A percentile compares a stretch with the other conserved stretches of the same genome.
phyloP scores from a whole-genome alignment of 495 filamentous ascomycete genomes.

The Aspergillus hancockii region DNA sequence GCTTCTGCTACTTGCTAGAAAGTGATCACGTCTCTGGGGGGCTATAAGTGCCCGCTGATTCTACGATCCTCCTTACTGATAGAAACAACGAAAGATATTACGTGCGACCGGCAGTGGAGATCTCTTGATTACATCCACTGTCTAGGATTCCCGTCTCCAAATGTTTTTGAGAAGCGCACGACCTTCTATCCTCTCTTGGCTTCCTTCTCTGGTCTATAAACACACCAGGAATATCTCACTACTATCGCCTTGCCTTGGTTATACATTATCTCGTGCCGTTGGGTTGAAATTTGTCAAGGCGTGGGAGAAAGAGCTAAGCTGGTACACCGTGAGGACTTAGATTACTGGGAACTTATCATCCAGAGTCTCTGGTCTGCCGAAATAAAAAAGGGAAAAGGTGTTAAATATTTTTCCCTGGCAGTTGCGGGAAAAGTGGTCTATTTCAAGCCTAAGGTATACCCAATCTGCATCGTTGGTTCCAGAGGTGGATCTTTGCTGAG shows the following conservation, averaged over 20 bases:
- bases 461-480: not conserved
- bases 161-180: not conserved
- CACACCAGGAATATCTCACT: not conserved
- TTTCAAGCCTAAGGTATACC: not conserved
- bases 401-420: conserved; percentile 1
- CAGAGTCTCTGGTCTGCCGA: not conserved
- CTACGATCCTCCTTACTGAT: not conserved
- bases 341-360: conserved; percentile 3
- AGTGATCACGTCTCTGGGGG: too few species aligned
- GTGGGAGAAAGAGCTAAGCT: not conserved
- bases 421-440: not conserved
- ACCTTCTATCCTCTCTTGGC: not conserved
- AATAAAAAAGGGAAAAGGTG: not conserved
- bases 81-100: too few species aligned
- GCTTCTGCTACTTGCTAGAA: too few species aligned
- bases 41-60: too few species aligned
- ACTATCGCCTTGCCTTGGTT: not conserved
- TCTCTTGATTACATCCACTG: not conserved
- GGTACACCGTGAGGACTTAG: not conserved
- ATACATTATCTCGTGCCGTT: conserved; percentile 1
- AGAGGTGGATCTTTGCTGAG: not conserved
- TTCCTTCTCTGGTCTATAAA: not conserved
- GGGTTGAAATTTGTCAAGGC: not conserved
- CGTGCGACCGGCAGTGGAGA: not conserved
- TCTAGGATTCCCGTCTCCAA: not conserved